phyloP scores from a whole-genome alignment of 2,329 filamentous ascomycete species.

The Fusarium papillatum region DNA sequence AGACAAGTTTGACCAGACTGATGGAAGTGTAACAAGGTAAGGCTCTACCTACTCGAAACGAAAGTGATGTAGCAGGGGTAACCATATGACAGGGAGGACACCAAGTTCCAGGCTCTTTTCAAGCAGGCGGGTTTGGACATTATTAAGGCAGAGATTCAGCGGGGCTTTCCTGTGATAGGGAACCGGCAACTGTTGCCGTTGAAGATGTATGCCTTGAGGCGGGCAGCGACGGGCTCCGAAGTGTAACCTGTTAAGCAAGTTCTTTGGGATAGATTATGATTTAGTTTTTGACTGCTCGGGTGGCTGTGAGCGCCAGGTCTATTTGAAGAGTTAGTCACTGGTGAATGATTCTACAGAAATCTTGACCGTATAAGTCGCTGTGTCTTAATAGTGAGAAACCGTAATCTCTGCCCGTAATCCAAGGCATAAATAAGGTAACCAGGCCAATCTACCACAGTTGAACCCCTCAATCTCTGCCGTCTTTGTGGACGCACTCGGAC shows the following conservation, averaged over 20 bases:
- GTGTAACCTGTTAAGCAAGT: neutral
- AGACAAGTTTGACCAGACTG: slow-evolving; percentile 81
- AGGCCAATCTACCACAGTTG: no score
- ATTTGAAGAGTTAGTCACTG: no score
- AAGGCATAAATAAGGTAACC: no score
- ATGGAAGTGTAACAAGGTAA: slow-evolving; percentile 81
- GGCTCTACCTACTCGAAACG: no score
- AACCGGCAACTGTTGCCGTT: neutral
- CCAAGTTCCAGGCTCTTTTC: neutral
- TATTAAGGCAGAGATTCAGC: neutral
- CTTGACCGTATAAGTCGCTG: no score
- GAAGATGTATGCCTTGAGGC: neutral
- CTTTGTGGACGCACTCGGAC: no score
- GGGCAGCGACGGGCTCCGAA: neutral
- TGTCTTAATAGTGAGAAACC: no score
- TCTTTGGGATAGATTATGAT: neutral
- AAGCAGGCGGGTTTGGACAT: neutral
- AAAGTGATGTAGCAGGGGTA: neutral
- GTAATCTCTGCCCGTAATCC: no score
- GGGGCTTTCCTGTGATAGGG: neutral
- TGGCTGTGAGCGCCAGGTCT: neutral
- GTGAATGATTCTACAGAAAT: no score
- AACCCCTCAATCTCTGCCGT: no score
- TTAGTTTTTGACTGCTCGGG: neutral
- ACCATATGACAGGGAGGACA: neutral